Base-by-base conservation (phyloP, 768 basidiomycete species). In the Tricholoma matsutake region DNA sequence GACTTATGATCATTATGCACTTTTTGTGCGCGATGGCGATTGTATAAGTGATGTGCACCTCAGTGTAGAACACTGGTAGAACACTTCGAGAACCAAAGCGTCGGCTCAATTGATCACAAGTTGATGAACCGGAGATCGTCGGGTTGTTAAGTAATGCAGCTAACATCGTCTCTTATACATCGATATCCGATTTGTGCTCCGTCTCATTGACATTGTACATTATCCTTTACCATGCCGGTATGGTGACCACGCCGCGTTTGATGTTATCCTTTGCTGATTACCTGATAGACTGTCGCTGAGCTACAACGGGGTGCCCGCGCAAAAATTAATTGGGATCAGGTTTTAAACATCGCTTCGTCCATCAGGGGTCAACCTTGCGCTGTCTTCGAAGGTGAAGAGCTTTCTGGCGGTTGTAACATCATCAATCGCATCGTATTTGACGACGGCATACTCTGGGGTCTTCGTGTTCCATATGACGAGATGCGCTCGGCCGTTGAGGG, bases 321-420 rank as follows among this genome's bases (percentile, higher is more conserved):
- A 53, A 61, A 58, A 35, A 61, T 61, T 34, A 57, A 61, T 28
- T 61, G 61, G 61, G 61, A 61, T 39, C 61, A 61, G 56, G 56
- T 61, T 53, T 57, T 57, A 16, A 61, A 57, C n/a, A 57, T 41
- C 56, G 61, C 61, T 57, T 61, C 61, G 34, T 61, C 47, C 6
- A 43, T 58, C 47, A 61, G 34, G 49, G 35, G 29, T 35, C 61
- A 61, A 57, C 61, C 61, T 45, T 53, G 61, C 22, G 22, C 45
- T 20, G 29, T 56, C 56, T 57, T 56, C 16, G 20, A 57, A 16
- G 56, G 34, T 0, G 47, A 53, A 3, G 56, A 61, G 31, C 22
- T 61, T 53, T 52, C 47, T 22, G 61, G 61, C 41, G 55, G 56
- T 53, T 61, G 61, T 47, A 61, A 61, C 56, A 61, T 61, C 25